phyloP scores from a whole-genome alignment of 2,329 filamentous ascomycete genomes.

The Sporothrix brasiliensis region DNA sequence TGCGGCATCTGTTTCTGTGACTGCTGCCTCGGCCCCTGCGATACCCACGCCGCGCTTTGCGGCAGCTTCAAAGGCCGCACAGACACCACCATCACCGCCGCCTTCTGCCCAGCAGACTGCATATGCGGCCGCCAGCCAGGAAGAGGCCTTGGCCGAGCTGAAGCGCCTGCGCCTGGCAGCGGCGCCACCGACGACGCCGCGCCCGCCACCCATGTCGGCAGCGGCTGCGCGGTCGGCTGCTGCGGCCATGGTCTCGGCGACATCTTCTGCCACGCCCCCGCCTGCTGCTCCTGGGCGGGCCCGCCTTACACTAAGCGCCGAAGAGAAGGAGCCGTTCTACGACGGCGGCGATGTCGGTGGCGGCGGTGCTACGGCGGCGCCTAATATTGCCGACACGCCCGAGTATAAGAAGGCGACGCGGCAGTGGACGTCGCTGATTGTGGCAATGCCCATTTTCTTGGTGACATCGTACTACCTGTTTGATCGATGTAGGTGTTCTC shows the following conservation, averaged over 20 bases:
- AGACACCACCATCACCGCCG: not conserved
- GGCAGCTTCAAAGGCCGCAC: not conserved
- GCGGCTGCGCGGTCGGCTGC: slow-evolving; percentile 4
- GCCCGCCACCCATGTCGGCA: not conserved
- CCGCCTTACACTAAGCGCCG: not conserved
- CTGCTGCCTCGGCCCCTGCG: not conserved
- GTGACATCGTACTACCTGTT: slow-evolving; percentile 60
- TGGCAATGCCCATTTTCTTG: slow-evolving; percentile 57
- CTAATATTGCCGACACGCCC: slow-evolving; percentile 43
- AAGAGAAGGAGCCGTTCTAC: slow-evolving; percentile 15
- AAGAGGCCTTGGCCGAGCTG: slow-evolving; percentile 35
- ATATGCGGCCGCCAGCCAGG: slow-evolving; percentile 27
- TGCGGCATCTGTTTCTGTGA: not conserved
- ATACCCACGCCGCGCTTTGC: slow-evolving; percentile 22
- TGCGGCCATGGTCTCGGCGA: not conserved
- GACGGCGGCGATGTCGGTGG: not conserved
- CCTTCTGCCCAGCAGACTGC: not conserved
- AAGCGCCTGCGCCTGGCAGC: slow-evolving; percentile 32
- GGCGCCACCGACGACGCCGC: slow-evolving; percentile 21
- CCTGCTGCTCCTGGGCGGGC: not conserved
- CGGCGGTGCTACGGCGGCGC: slow-evolving; percentile 27
- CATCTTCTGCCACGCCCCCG: not conserved
- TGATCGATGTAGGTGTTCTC: slow-evolving; percentile 50
- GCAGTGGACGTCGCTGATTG: slow-evolving; percentile 53
- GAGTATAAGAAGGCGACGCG: slow-evolving; percentile 51